These are phyloP conservation scores for Mucor lusitanicus DNA, from an alignment of 371 early-diverging fungal species.

Conservation along the genomic window DNA sequence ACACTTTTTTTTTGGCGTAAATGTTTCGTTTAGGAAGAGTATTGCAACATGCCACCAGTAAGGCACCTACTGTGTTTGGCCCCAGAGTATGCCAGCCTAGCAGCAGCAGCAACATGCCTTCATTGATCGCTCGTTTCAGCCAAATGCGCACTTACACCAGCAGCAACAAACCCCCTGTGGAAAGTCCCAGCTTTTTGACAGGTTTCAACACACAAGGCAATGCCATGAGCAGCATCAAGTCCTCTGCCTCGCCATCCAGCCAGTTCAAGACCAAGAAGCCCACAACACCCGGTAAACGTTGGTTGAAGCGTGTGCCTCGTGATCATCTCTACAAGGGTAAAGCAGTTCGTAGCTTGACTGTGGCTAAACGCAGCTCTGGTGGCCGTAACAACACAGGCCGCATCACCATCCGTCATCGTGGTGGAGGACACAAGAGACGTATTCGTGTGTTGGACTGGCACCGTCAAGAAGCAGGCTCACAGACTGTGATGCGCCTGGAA, in stretches of 20 bases:
- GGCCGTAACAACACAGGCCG: conserved; percentile 92
- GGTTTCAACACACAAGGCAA: conserved; percentile 53
- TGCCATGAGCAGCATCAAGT: conserved; percentile 22
- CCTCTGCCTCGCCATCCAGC: conserved; percentile 35
- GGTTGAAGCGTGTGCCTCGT: conserved; percentile 85
- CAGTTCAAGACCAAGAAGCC: conserved; percentile 93
- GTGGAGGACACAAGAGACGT: conserved; percentile 93
- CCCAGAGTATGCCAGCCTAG: conserved; percentile 7
- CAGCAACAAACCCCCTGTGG: conserved; percentile 3
- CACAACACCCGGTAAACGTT: conserved; percentile 86
- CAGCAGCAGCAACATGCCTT: not conserved
- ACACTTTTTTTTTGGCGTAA: not conserved
- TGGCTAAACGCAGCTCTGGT: conserved; percentile 81
- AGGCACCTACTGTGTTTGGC: conserved; percentile 15
- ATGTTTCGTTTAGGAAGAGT: conserved; percentile 28
- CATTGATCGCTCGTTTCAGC: conserved; percentile 16
- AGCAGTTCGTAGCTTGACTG: conserved; percentile 78
- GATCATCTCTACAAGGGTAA: conserved; percentile 92
- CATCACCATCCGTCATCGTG: conserved; percentile 93
- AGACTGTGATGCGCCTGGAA: conserved; percentile 88
- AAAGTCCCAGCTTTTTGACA: conserved; percentile 23
- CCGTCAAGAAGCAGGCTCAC: conserved; percentile 75
- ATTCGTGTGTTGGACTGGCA: conserved; percentile 89
- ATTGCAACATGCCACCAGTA: conserved; percentile 15
- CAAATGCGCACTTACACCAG: conserved; percentile 19